A percentile compares a stretch with the other conserved stretches of the same genome.
Evolutionary conservation across 2,329 filamentous ascomycete genomes (phyloP).

Genomic region (Amauroascus niger): DNA sequence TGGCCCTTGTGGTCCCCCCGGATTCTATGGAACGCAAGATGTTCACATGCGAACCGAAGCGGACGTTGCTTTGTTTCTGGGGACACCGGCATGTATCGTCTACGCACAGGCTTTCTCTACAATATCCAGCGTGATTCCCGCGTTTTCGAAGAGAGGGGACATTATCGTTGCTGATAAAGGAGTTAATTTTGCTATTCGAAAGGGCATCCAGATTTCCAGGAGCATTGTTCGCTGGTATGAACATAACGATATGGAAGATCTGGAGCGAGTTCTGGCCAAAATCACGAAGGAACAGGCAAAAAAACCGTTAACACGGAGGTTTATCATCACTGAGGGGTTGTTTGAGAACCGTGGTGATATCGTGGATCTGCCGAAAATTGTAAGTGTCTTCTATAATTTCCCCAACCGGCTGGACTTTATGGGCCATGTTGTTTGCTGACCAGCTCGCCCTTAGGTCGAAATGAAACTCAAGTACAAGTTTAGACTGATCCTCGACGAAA

Average conservation of each 20-base stretch:
- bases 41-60: conserved; percentile 95
- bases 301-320: conserved; percentile 81
- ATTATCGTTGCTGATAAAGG: conserved; percentile 92
- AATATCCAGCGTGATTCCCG: conserved; percentile 91
- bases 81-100: conserved; percentile 80
- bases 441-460: conserved; percentile 52
- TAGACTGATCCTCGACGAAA: conserved; percentile 92
- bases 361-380: conserved; percentile 73
- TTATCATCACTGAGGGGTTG: conserved; percentile 90
- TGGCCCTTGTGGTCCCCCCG: conserved; percentile 88
- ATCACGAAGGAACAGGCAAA: conserved; percentile 79
- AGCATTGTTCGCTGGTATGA: conserved; percentile 91
- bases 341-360: conserved; percentile 87
- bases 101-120: conserved; percentile 96
- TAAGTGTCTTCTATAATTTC: conserved; percentile 35
- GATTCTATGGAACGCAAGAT: conserved; percentile 97
- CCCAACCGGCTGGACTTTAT: not conserved
- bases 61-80: conserved; percentile 83
- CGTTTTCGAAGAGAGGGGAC: conserved; percentile 93
- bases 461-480: conserved; percentile 97
- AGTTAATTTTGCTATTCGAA: conserved; percentile 87
- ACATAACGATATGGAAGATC: conserved; percentile 90
- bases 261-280: conserved; percentile 74
- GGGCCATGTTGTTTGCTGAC: conserved; percentile 10
- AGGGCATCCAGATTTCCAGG: conserved; percentile 84